Conservation (phyloP, 2,329 filamentous ascomycete species). For the Cryphonectria japonica region DNA sequence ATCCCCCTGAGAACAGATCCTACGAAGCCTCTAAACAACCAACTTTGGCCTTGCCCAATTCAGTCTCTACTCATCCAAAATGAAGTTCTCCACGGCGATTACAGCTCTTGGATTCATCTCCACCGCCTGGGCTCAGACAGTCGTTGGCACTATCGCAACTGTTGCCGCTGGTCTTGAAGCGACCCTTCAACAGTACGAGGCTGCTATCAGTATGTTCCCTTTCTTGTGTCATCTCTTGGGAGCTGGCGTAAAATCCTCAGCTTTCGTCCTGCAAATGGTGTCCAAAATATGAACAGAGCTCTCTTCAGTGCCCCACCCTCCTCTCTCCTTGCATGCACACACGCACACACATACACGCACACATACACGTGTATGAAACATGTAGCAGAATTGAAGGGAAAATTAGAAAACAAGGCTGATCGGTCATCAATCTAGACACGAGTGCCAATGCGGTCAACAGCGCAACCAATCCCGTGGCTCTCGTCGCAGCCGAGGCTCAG, state of each 20-base stretch:
- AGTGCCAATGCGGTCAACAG: background rate
- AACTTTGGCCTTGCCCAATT: background rate
- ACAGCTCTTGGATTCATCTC: background rate
- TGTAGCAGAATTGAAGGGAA: too few relatives aligned
- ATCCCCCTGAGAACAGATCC: background rate
- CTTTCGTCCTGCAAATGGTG: background rate
- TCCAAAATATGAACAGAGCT: background rate
- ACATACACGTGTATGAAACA: background rate
- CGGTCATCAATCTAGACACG: background rate
- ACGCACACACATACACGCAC: background rate
- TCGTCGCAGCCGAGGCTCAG: background rate
- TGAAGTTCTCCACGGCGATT: background rate
- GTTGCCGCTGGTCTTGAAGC: background rate
- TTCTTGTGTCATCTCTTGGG: background rate
- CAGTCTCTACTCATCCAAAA: background rate
- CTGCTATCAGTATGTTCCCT: background rate
- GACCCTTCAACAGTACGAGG: background rate
- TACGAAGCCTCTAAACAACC: background rate
- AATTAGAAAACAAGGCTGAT: background rate
- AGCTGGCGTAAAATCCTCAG: background rate
- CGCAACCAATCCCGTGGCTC: background rate
- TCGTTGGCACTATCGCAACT: background rate
- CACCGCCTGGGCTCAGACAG: conserved; percentile 4
- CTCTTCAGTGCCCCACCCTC: background rate
- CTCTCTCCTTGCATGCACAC: background rate